Evolutionary conservation across 805 yeast species (phyloP).

Genomic region (Wickerhamomyces subpelliculosus): DNA sequence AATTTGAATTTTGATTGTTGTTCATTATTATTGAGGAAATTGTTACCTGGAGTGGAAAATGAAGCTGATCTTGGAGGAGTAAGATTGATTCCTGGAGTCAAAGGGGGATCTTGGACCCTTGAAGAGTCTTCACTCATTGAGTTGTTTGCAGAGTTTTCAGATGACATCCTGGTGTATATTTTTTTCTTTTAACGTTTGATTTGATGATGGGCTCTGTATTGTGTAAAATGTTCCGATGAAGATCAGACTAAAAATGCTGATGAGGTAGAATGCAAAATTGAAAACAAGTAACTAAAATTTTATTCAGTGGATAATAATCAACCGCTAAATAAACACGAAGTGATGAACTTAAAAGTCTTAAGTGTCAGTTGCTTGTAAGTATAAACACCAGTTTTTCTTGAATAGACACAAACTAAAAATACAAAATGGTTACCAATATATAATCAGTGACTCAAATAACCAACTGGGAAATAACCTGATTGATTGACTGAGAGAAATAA

Average conservation of each 20-base stretch:
- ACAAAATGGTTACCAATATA: not conserved
- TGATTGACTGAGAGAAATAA: no score
- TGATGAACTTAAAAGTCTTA: no score
- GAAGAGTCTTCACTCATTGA: slow-evolving; percentile 8
- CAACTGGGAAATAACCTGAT: not conserved
- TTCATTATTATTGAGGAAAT: slow-evolving; percentile 1
- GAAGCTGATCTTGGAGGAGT: slow-evolving; percentile 13
- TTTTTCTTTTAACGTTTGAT: no score
- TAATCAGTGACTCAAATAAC: not conserved
- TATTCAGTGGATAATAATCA: no score
- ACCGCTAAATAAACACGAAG: no score
- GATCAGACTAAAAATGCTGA: no score
- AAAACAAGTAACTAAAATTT: no score
- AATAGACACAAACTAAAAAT: not conserved
- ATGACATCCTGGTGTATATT: slow-evolving; percentile 7
- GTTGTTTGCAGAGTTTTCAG: slow-evolving; percentile 12
- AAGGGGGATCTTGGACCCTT: slow-evolving; percentile 6
- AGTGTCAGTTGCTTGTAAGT: no score
- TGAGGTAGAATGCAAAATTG: no score
- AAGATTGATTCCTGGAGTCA: slow-evolving; percentile 9
- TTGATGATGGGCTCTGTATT: no score
- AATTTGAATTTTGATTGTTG: slow-evolving; percentile 15
- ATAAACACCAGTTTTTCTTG: not conserved
- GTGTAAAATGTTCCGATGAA: no score
- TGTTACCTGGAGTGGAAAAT: slow-evolving; percentile 10